These are phyloP conservation scores for Erythrophleum ivorense DNA, from an alignment of 331 rosid genomes.

Conservation along the genomic window DNA sequence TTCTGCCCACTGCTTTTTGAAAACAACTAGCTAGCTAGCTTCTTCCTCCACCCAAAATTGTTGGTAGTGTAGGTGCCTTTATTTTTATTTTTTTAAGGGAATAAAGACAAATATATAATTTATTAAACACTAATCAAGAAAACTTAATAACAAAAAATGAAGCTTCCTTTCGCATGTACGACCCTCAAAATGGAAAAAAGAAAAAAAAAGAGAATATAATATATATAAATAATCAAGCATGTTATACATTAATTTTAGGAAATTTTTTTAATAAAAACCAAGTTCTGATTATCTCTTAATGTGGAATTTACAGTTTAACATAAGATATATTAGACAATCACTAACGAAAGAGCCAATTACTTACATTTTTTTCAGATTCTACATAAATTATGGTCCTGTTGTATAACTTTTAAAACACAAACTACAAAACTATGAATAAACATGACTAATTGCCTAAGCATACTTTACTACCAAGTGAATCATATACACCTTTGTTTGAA, in stretches of 20 bases:
- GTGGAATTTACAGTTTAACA: background rate
- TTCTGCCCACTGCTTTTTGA: conserved; percentile 61
- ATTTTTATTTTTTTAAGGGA: conserved; percentile 4
- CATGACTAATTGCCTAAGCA: background rate
- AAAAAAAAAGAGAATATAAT: background rate
- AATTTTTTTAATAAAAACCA: background rate
- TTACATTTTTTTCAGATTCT: background rate
- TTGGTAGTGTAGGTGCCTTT: conserved; percentile 27
- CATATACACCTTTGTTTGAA: background rate
- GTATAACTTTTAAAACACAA: background rate
- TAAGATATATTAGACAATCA: background rate
- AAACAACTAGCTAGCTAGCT: conserved; percentile 40
- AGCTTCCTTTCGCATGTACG: background rate
- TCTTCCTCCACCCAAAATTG: conserved; percentile 48
- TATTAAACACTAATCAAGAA: conserved; percentile 29
- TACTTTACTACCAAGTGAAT: background rate
- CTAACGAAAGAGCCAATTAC: background rate
- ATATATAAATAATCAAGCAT: background rate
- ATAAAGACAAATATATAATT: conserved; percentile 23
- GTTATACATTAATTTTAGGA: background rate
- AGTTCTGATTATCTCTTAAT: background rate
- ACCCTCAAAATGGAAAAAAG: background rate
- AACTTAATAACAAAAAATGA: conserved; percentile 23
- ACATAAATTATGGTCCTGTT: background rate
- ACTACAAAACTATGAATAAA: background rate